Base-by-base conservation (phyloP, 257 asterid genomes). In the Gentiana macrophylla region DNA sequence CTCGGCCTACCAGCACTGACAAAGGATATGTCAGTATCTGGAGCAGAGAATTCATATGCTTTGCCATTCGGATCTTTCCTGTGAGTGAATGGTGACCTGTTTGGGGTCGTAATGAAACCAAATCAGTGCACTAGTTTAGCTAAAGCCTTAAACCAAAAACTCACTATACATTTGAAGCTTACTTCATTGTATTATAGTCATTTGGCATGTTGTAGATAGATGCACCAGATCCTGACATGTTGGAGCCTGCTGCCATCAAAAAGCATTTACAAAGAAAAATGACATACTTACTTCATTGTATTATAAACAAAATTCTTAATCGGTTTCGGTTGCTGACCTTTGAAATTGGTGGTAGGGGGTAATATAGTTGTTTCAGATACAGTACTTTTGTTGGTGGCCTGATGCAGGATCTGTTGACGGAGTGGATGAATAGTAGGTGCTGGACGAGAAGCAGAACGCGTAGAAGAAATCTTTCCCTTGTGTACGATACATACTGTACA, bases 21-120 rank as follows among this genome's bases (percentile, higher is more conserved):
- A 66, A 87, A 91, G 32, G 98, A 87, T 69, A 91, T 84, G 76
- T 91, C 97, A 1, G 79, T 73, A 52, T 91, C 97, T 37, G 80
- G 80, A 34, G 80, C 65, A 59, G 94, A 64, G 56, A 82, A 32
- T 67, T 84, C 98, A 59, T 82, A 88, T 32, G 86, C 64, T 74
- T 63, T 83, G 51, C 98, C 98, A 55, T 80, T 84, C 37, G 97
- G 93, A 57, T 69, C 88, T 70, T 52, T 83, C 64, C 96, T 71
- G 64, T 80, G 81, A 73, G 73, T 58, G 76, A 91, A 84, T 0
- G 94, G 94, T 38, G 98, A 91, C 85, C 98, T 91, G 74, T 72
- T 72, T 24, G 24, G 24, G 24, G 24, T 24, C 50, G 24, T 59
- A 56, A 35, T 32, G 9, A 12, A 2, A 61, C 62, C 32, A 65